Evolutionary conservation across 78 protist species (phyloP), one percentile per base, ranked within the genome.

Genomic region (Cavenderia fasciculata): DNA sequence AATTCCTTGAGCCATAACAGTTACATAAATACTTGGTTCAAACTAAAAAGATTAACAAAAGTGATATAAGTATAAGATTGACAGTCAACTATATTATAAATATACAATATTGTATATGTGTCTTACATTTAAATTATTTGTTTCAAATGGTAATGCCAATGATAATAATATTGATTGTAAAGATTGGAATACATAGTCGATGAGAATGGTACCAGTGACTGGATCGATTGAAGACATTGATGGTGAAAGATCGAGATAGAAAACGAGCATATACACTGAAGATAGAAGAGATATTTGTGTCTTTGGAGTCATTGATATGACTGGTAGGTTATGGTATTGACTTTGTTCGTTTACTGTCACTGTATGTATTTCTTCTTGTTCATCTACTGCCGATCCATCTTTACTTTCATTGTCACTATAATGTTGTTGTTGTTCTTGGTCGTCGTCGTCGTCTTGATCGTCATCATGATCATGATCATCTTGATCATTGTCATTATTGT

Each of bases 1-100:
- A 41, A 76, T 23, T 7, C 93, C 93, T 12, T 87, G 93, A 65
- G 86, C 93, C 14, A 87, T 63, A 27, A 87, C 86, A 18, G 93
- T 74, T 10, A 87, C 25, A 63, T 74, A 74, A 34, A 87, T 56
- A 16, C 34, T 43, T 49, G 93, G 93, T 46, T 47, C n/a, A 31
- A 87, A 86, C 92, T 86, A 44, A 4, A 12, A 54, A n/a, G 16
- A 5, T 33, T 4, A 21, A 12, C 23, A 2, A 36, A 3, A n/a
- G 16, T 19, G 57, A 33, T 56, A n/a, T 19, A 44, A 2, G 29
- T 21, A 40, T 19, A 38, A 6, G 14, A 29, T 46, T 29, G 5
- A 29, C n/a, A 14, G 7, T 14, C 7, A 29, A 12, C 10, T 52
- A 21, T 10, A 52, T 21, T 10, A 52, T 52, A 21, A 18, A 59